These are phyloP conservation scores for Tylopilus cervinicoccineus DNA, from an alignment of 768 basidiomycete species.

Conservation along the genomic window DNA sequence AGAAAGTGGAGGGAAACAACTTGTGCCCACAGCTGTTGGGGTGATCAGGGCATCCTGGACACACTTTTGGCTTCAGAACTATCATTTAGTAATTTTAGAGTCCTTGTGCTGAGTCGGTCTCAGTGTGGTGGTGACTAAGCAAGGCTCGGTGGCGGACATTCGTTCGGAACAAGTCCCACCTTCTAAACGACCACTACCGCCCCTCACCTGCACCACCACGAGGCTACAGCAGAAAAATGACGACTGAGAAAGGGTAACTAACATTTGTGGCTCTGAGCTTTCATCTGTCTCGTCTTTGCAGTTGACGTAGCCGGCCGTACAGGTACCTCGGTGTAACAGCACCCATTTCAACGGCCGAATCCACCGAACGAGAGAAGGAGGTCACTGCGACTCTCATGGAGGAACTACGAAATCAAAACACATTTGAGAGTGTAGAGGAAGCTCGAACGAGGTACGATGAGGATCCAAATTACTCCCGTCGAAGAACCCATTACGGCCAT, in stretches of 20 bases:
- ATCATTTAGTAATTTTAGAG: not conserved
- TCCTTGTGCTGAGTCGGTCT: not conserved
- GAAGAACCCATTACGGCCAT: not conserved
- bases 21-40: no score
- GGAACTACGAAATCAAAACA: slow-evolving; percentile 80
- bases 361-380: slow-evolving; percentile 75
- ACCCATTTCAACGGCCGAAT: slow-evolving; percentile 76
- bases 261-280: slow-evolving; percentile 6
- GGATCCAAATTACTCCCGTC: slow-evolving; percentile 3
- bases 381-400: slow-evolving; percentile 85
- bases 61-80: not conserved
- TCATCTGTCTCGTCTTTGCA: not conserved
- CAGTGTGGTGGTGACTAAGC: slow-evolving; percentile 20
- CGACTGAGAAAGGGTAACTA: slow-evolving; percentile 40
- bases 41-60: no score
- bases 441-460: slow-evolving; percentile 70
- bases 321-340: slow-evolving; percentile 82
- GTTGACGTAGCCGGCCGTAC: slow-evolving; percentile 15
- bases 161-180: slow-evolving; percentile 9
- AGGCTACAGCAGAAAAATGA: slow-evolving; percentile 29
- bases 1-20: no score
- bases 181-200: slow-evolving; percentile 15
- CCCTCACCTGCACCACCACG: slow-evolving; percentile 7
- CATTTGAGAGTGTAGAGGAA: slow-evolving; percentile 89
- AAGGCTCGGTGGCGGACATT: slow-evolving; percentile 12